These are phyloP conservation scores for Diaporthe vexans DNA, from an alignment of 2,329 filamentous ascomycete genomes.

Conservation along the genomic window DNA sequence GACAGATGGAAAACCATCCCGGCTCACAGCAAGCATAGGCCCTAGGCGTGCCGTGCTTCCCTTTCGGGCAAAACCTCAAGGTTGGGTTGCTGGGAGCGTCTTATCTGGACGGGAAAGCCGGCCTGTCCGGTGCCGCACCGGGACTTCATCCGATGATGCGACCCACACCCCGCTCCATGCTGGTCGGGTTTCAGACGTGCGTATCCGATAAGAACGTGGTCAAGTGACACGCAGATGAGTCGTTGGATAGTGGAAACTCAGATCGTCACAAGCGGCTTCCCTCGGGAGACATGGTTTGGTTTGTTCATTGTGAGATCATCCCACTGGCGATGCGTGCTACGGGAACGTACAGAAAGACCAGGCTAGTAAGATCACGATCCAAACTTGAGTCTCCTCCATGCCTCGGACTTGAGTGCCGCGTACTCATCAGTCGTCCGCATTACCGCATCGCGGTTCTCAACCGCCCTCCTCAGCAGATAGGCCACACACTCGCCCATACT, in stretches of 20 bases:
- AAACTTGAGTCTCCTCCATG: conserved; percentile 39
- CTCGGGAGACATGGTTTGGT: background rate
- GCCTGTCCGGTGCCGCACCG: conserved; percentile 10
- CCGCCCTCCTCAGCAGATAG: conserved; percentile 54
- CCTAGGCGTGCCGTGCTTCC: background rate
- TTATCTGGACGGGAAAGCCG: conserved; percentile 23
- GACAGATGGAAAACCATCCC: background rate
- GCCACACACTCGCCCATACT: conserved; percentile 55
- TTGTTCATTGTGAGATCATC: background rate
- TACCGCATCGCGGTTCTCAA: conserved; percentile 57
- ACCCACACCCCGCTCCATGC: background rate
- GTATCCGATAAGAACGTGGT: background rate
- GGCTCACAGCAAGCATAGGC: background rate
- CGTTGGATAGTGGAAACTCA: background rate
- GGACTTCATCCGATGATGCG: conserved; percentile 6
- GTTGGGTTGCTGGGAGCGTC: too few species aligned
- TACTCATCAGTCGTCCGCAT: conserved; percentile 47
- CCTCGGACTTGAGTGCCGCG: conserved; percentile 44
- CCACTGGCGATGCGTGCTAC: background rate
- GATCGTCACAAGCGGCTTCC: background rate
- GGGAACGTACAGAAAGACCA: background rate
- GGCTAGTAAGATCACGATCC: background rate
- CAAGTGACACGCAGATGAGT: conserved; percentile 5
- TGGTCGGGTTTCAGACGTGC: background rate
- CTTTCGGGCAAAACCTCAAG: background rate